Base-by-base conservation (phyloP, 139 green algal species). In the Yamagishiella unicocca region DNA sequence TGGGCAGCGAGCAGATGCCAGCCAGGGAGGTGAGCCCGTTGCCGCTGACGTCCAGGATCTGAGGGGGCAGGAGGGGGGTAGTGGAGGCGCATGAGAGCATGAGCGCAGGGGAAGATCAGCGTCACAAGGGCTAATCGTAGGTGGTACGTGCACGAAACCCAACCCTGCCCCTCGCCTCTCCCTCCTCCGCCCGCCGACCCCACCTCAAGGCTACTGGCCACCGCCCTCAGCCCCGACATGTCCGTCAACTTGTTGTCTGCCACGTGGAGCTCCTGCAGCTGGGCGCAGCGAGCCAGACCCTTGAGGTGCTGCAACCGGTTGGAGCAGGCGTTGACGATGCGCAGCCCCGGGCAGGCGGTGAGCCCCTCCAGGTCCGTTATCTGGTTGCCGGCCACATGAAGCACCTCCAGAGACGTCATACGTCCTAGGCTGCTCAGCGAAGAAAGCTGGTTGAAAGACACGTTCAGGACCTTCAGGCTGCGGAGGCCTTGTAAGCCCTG, bases 41-140 rank as follows among this genome's bases (percentile, higher is more conserved):
- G 54, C 64, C 50, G 54, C 77, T 88, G 45, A 89, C 55, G 50
- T 92, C 77, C 61, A 92, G 76, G 19, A 92, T 73, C 77, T 92
- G 62, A 1, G 31, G 37, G 24, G 29, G 53, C 12, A 21, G 27
- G 10, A 35, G 71, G 35, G 50, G 12, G 50, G 17, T 17, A 58
- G 50, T n/a, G n/a, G n/a, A n/a, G n/a, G n/a, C n/a, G n/a, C n/a
- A n/a, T n/a, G n/a, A n/a, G n/a, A n/a, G n/a, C n/a, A n/a, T n/a
- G n/a, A n/a, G n/a, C n/a, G n/a, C n/a, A n/a, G n/a, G n/a, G n/a
- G n/a, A n/a, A n/a, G n/a, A n/a, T n/a, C n/a, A n/a, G n/a, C n/a
- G n/a, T n/a, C n/a, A n/a, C n/a, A n/a, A n/a, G n/a, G n/a, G n/a
- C n/a, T n/a, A n/a, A n/a, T n/a, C n/a, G n/a, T n/a, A n/a, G n/a